phyloP scores from a whole-genome alignment of 2,329 filamentous ascomycete species.

The Fusarium fracticaudum region DNA sequence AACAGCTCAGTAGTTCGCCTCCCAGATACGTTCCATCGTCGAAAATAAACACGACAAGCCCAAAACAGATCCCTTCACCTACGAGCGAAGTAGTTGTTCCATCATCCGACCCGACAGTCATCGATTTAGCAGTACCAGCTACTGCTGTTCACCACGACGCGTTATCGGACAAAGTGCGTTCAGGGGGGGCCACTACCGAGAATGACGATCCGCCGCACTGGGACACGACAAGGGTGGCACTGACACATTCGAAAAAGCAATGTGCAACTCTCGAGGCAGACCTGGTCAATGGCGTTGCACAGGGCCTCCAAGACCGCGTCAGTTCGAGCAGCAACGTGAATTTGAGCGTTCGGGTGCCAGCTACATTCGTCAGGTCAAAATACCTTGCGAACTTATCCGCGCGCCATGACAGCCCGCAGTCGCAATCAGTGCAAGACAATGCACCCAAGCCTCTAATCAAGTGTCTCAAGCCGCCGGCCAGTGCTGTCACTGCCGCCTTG shows the following conservation, averaged over 20 bases:
- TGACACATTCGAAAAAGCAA: constrained; percentile 43
- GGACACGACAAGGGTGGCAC: constrained; percentile 41
- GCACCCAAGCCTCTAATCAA: constrained; percentile 28
- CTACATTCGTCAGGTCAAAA: constrained; percentile 2
- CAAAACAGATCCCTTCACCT: constrained; percentile 10
- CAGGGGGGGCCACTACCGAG: constrained; percentile 29
- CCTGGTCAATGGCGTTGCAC: constrained; percentile 11
- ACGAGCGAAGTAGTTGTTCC: constrained; percentile 6
- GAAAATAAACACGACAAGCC: not conserved
- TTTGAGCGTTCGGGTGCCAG: not conserved
- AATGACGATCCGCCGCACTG: constrained; percentile 39
- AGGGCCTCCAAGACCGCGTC: constrained; percentile 26
- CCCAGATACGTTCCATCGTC: constrained; percentile 13
- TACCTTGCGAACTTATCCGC: constrained; percentile 5
- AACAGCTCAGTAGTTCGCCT: constrained; percentile 32
- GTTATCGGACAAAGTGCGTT: constrained; percentile 25
- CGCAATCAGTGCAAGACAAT: constrained; percentile 33
- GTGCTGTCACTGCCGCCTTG: constrained; percentile 26
- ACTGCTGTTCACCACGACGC: constrained; percentile 21
- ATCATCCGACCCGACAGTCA: constrained; percentile 10
- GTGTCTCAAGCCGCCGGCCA: constrained; percentile 28
- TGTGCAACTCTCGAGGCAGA: constrained; percentile 21
- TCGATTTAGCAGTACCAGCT: constrained; percentile 1
- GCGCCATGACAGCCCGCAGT: constrained; percentile 36
- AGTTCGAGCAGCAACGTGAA: constrained; percentile 7